Percentiles rank a stretch among this genome's conserved stretches.
Conservation (phyloP, 2,329 filamentous ascomycete species). For the Cordyceps tenuipes region DNA sequence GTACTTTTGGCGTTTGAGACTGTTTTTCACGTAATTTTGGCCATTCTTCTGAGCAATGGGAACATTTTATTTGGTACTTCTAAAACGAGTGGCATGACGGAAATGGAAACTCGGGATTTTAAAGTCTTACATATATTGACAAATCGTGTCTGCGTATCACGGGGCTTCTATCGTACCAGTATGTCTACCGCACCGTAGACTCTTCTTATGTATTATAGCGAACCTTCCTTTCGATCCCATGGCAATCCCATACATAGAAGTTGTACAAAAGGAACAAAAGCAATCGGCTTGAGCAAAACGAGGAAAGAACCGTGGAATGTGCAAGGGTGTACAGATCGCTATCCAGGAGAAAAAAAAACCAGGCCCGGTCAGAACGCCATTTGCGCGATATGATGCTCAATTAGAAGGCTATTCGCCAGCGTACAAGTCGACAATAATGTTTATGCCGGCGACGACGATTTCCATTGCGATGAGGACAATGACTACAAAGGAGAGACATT, state of each 20-base stretch:
- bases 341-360: slow-evolving; percentile 4
- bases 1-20: slow-evolving; percentile 11
- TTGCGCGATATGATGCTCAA: not conserved
- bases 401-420: slow-evolving; percentile 29
- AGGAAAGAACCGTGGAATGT: not conserved
- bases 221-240: not conserved
- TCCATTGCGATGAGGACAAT: slow-evolving; percentile 94
- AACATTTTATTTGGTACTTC: not conserved
- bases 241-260: not conserved
- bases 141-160: not conserved
- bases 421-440: slow-evolving; percentile 91
- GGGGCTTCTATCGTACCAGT: not conserved
- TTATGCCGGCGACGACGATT: slow-evolving; percentile 84
- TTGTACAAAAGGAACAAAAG: not conserved
- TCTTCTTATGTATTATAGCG: not conserved
- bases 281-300: not conserved
- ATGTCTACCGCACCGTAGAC: not conserved
- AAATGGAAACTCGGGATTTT: not conserved
- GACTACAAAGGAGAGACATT: slow-evolving; percentile 43
- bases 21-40: not conserved
- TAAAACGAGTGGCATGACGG: not conserved
- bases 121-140: not conserved
- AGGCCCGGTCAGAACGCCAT: not conserved
- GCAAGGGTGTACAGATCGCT: not conserved
- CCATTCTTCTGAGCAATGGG: not conserved